These are phyloP conservation scores for Cordia subcordata DNA, from an alignment of 257 asterid species.

Conservation along the genomic window DNA sequence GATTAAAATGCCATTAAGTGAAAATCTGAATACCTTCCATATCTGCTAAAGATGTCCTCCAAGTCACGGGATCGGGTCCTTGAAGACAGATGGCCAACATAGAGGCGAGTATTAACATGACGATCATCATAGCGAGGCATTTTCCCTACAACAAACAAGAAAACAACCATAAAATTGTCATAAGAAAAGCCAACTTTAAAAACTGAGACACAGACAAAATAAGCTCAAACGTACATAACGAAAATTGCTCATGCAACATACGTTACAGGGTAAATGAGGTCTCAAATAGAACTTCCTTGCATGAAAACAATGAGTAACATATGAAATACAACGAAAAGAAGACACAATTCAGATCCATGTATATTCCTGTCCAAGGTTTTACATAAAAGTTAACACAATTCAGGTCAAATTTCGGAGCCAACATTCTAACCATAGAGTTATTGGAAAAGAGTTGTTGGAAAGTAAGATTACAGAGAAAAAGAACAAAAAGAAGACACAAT, in stretches of 20 bases:
- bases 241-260: too few species aligned
- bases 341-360: background rate
- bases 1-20: background rate
- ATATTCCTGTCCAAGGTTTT: too few species aligned
- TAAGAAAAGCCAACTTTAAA: background rate
- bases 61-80: constrained; percentile 57
- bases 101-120: constrained; percentile 43
- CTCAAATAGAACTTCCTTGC: background rate
- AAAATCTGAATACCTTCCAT: constrained; percentile 41
- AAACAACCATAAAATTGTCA: too few species aligned
- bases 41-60: constrained; percentile 52
- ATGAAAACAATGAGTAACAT: background rate
- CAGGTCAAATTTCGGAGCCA: too few species aligned
- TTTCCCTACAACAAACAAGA: constrained; percentile 21
- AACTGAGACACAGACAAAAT: background rate
- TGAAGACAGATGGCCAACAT: constrained; percentile 53
- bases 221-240: too few species aligned
- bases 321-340: too few species aligned
- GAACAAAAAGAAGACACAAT: too few species aligned
- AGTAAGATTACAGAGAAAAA: too few species aligned
- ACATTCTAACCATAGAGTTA: too few species aligned
- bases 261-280: too few species aligned
- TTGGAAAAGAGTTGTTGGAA: too few species aligned
- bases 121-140: constrained; percentile 63
- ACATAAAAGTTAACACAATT: too few species aligned